Conservation (phyloP, 169 alveolate species). For the Cryptosporidium felis region DNA sequence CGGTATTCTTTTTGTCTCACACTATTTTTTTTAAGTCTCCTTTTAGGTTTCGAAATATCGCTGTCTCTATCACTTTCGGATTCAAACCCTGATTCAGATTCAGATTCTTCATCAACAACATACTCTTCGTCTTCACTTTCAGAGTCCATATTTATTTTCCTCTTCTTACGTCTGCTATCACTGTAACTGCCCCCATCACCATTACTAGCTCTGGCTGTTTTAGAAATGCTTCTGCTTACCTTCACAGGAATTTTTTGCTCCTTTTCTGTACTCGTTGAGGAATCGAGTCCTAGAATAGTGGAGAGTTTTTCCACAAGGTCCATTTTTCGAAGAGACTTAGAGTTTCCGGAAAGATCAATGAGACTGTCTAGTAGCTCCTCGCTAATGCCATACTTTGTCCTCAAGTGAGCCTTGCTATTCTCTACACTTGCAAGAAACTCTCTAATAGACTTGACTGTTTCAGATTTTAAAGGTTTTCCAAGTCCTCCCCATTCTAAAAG, state of each 20-base stretch:
- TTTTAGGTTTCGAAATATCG: not conserved
- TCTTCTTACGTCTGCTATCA: constrained; percentile 80
- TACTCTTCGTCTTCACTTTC: constrained; percentile 87
- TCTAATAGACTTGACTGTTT: constrained; percentile 12
- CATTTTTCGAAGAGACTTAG: constrained; percentile 5
- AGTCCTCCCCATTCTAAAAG: constrained; percentile 56
- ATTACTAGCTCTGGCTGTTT: too few relatives aligned
- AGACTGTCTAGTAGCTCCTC: constrained; percentile 11
- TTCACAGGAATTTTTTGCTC: not conserved
- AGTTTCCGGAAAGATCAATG: not conserved
- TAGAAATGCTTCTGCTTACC: not conserved
- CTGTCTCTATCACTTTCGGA: not conserved
- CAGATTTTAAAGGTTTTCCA: constrained; percentile 15
- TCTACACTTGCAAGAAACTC: constrained; percentile 32
- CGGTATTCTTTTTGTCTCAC: not conserved
- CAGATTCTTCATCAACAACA: not conserved
- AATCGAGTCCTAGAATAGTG: not conserved
- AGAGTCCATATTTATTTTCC: constrained; percentile 83
- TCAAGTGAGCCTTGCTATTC: not conserved
- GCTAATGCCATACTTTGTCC: not conserved
- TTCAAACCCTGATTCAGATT: not conserved
- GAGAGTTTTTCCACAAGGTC: constrained; percentile 25
- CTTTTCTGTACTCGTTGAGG: not conserved
- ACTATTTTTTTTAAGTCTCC: not conserved
- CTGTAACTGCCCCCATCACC: too few relatives aligned